Evolutionary conservation across 495 filamentous ascomycete species (phyloP).

Genomic region (Penicillium canescens): DNA sequence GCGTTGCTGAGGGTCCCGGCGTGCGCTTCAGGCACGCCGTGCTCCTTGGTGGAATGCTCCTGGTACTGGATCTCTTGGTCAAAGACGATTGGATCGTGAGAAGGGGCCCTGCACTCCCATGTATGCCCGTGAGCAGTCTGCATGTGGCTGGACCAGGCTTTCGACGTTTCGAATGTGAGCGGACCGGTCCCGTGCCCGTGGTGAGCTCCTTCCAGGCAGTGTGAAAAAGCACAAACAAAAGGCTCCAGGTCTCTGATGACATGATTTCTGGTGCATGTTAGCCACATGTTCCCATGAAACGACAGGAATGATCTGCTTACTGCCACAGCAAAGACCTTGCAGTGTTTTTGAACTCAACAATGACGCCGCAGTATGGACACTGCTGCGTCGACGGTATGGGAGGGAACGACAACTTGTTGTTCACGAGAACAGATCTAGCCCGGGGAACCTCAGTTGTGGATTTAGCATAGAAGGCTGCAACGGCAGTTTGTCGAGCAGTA

Average conservation of each 20-base stretch:
- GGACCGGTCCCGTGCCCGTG: slow-evolving; percentile 17
- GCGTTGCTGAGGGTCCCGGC: slow-evolving; percentile 26
- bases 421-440: slow-evolving; percentile 32
- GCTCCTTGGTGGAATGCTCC: slow-evolving; percentile 30
- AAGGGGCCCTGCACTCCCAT: slow-evolving; percentile 35
- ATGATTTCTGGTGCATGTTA: slow-evolving; percentile 26
- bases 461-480: slow-evolving; percentile 26
- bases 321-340: slow-evolving; percentile 18
- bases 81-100: slow-evolving; percentile 31
- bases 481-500: slow-evolving; percentile 34
- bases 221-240: slow-evolving; percentile 28
- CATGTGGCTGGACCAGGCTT: slow-evolving; percentile 34
- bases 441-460: slow-evolving; percentile 29
- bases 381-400: slow-evolving; percentile 24
- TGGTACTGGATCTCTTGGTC: slow-evolving; percentile 27
- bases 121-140: slow-evolving; percentile 33
- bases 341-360: slow-evolving; percentile 26
- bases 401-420: slow-evolving; percentile 35
- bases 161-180: slow-evolving; percentile 32
- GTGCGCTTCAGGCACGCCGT: slow-evolving; percentile 29
- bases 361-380: slow-evolving; percentile 36
- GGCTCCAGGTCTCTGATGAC: slow-evolving; percentile 34
- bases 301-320: slow-evolving; percentile 17
- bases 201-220: slow-evolving; percentile 21
- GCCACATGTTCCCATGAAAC: slow-evolving; percentile 10